These are phyloP conservation scores for Agastache rugosa DNA, from an alignment of 257 asterid genomes.

Conservation along the genomic window DNA sequence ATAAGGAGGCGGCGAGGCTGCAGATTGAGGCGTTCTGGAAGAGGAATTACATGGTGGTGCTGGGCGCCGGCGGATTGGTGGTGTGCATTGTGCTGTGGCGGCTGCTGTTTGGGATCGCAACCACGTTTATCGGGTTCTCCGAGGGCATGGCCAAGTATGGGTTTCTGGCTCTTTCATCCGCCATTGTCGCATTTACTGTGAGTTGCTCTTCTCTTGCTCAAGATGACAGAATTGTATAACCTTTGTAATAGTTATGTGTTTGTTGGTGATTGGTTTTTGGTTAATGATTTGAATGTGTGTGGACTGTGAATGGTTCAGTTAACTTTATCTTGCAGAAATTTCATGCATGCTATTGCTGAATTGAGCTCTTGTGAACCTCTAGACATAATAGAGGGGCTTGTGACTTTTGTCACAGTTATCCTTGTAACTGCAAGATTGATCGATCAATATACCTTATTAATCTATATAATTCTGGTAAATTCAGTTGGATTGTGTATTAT, in stretches of 20 bases:
- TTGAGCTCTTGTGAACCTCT: not conserved
- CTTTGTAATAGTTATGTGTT: not conserved
- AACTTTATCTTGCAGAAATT: not conserved
- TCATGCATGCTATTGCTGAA: not conserved
- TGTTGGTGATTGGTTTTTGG: slow-evolving; percentile 23
- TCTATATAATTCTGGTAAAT: not conserved
- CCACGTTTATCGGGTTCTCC: slow-evolving; percentile 73
- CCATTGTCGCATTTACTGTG: slow-evolving; percentile 89
- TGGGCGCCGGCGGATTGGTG: slow-evolving; percentile 80
- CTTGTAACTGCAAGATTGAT: not conserved
- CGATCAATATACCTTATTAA: not conserved
- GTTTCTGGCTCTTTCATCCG: slow-evolving; percentile 87
- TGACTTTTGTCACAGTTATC: not conserved
- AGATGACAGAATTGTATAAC: not conserved
- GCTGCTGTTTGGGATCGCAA: slow-evolving; percentile 84
- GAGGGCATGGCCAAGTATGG: slow-evolving; percentile 99
- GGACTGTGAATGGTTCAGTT: slow-evolving; percentile 11
- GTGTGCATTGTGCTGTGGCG: slow-evolving; percentile 90
- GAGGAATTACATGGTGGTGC: slow-evolving; percentile 67
- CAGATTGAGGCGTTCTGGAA: slow-evolving; percentile 93
- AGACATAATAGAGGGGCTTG: not conserved
- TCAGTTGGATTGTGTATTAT: slow-evolving; percentile 6
- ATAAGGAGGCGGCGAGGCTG: slow-evolving; percentile 71
- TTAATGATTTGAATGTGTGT: slow-evolving; percentile 23
- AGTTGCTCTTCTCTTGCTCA: slow-evolving; percentile 47